A percentile compares a stretch with the other conserved stretches of the same genome.
Conservation (phyloP, 805 yeast genomes). For the Komagataella pseudopastoris region DNA sequence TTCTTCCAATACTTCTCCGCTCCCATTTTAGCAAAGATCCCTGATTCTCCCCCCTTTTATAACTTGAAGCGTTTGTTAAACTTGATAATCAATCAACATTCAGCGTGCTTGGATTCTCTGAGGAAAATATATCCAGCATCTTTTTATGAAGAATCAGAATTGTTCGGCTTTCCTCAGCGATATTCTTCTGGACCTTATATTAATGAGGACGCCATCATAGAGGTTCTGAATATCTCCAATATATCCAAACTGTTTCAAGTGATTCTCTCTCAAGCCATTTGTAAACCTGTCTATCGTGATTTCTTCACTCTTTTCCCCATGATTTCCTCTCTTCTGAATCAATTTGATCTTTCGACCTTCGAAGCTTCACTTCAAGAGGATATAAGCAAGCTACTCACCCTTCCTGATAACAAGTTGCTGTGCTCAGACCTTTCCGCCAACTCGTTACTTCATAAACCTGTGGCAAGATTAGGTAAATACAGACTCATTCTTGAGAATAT, state of each 20-base stretch:
- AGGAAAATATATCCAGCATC: constrained; percentile 10
- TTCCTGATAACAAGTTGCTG: background rate
- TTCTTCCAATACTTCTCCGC: constrained; percentile 29
- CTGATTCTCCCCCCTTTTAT: constrained; percentile 21
- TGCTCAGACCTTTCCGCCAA: constrained; percentile 34
- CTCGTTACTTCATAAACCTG: constrained; percentile 32
- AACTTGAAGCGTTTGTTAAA: constrained; percentile 14
- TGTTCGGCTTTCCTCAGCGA: background rate
- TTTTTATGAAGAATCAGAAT: constrained; percentile 7
- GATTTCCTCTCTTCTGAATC: background rate
- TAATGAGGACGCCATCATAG: background rate
- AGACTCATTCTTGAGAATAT: constrained; percentile 33
- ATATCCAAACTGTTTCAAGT: background rate
- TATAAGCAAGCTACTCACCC: background rate
- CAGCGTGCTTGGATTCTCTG: constrained; percentile 14
- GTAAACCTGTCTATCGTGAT: background rate
- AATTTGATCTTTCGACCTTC: background rate
- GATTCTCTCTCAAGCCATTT: background rate
- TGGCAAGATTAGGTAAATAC: constrained; percentile 35
- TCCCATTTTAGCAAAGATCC: constrained; percentile 19
- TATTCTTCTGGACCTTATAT: background rate
- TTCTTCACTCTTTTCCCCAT: background rate
- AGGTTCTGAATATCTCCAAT: background rate
- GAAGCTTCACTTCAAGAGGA: background rate
- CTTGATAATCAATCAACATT: constrained; percentile 19